Percentiles rank a stretch among this genome's conserved stretches.
phyloP scores from a whole-genome alignment of 2,329 filamentous ascomycete species.

The Ceratocystis ficicola region DNA sequence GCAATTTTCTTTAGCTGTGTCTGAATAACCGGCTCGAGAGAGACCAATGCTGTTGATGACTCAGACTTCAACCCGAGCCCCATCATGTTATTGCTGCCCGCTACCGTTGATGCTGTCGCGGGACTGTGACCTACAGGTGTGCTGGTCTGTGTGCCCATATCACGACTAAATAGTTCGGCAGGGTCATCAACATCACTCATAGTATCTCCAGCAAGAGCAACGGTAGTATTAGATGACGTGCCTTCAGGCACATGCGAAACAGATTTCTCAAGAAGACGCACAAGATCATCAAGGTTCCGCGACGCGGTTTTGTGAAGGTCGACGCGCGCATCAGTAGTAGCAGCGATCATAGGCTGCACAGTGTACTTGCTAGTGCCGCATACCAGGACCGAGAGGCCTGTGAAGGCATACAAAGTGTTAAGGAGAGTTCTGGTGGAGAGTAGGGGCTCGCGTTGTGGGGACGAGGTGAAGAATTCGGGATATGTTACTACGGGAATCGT shows the following conservation, averaged over 20 bases:
- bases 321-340: slow-evolving; percentile 39
- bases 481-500: slow-evolving; percentile 55
- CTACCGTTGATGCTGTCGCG: not conserved
- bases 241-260: slow-evolving; percentile 49
- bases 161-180: slow-evolving; percentile 68
- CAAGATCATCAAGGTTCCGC: slow-evolving; percentile 35
- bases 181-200: slow-evolving; percentile 49
- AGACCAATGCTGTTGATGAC: slow-evolving; percentile 16
- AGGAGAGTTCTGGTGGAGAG: slow-evolving; percentile 48
- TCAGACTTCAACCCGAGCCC: not conserved
- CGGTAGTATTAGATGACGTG: not conserved
- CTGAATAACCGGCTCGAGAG: slow-evolving; percentile 28
- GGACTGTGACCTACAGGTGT: slow-evolving; percentile 23
- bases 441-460: slow-evolving; percentile 46
- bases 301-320: slow-evolving; percentile 41
- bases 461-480: slow-evolving; percentile 52
- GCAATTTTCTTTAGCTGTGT: slow-evolving; percentile 35
- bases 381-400: slow-evolving; percentile 47
- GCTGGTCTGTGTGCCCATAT: slow-evolving; percentile 68
- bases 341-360: slow-evolving; percentile 48
- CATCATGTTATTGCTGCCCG: not conserved
- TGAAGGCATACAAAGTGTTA: slow-evolving; percentile 47
- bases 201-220: slow-evolving; percentile 28
- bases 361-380: slow-evolving; percentile 62
- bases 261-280: slow-evolving; percentile 40